A percentile compares a stretch with the other conserved stretches of the same genome.
These are phyloP conservation scores for Microcyclospora tardicrescens DNA, from an alignment of 2,329 filamentous ascomycete species.

Conservation along the genomic window DNA sequence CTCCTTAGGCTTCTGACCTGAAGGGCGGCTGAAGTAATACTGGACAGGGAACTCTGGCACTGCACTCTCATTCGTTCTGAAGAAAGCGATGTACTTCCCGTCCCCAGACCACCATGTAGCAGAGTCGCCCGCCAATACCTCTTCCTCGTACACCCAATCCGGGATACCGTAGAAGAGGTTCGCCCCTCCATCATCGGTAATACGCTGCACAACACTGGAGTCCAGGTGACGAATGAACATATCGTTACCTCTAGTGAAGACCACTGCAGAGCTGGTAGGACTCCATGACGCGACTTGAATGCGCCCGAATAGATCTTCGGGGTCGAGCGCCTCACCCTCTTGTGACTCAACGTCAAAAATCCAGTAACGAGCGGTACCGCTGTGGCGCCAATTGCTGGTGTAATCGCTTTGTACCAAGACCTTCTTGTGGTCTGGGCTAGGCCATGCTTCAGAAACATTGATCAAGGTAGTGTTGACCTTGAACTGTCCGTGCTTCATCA, in stretches of 20 bases:
- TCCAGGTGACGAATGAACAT: constrained; percentile 62
- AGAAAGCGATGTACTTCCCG: constrained; percentile 77
- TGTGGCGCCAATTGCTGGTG: constrained; percentile 78
- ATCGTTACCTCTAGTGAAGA: constrained; percentile 87
- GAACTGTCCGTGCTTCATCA: constrained; percentile 63
- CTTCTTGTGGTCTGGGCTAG: constrained; percentile 72
- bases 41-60: constrained; percentile 89
- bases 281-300: constrained; percentile 86
- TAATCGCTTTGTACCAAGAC: constrained; percentile 67
- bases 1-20: constrained; percentile 50
- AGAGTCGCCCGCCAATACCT: constrained; percentile 65
- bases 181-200: constrained; percentile 75
- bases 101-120: constrained; percentile 94
- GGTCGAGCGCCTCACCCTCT: constrained; percentile 58
- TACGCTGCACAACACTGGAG: constrained; percentile 48
- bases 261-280: constrained; percentile 69
- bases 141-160: constrained; percentile 92
- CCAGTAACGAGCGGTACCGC: constrained; percentile 79
- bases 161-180: constrained; percentile 92
- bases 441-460: constrained; percentile 50
- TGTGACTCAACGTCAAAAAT: constrained; percentile 82
- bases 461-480: constrained; percentile 43
- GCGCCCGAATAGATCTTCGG: constrained; percentile 44
- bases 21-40: constrained; percentile 82
- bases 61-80: constrained; percentile 83